Conservation (phyloP, 805 yeast species). For the Lipomyces starkeyi region DNA sequence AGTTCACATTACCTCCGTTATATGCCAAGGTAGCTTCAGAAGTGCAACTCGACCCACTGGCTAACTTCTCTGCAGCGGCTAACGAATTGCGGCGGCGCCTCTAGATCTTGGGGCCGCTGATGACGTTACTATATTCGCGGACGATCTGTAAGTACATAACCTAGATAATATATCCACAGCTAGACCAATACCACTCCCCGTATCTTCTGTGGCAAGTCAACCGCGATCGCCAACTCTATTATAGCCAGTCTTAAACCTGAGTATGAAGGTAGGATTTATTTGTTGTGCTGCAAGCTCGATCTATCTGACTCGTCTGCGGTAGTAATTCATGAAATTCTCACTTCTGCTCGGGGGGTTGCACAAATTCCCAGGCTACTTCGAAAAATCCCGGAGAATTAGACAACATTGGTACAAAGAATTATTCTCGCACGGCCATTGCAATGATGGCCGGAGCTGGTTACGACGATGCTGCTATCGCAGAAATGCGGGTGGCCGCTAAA, state of each 20-base stretch:
- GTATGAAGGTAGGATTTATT: not conserved
- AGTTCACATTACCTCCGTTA: too few species aligned
- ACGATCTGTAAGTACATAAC: too few species aligned
- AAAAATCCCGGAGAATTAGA: not conserved
- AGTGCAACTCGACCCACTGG: too few species aligned
- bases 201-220: too few species aligned
- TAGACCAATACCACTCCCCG: too few species aligned
- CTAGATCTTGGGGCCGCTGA: too few species aligned
- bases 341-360: not conserved
- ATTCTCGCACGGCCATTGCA: not conserved
- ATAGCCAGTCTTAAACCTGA: not conserved
- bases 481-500: not conserved
- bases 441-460: not conserved
- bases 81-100: too few species aligned
- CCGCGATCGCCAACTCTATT: conserved; percentile 17
- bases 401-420: not conserved
- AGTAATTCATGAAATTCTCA: not conserved
- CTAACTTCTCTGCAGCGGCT: too few species aligned
- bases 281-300: not conserved
- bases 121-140: too few species aligned
- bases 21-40: too few species aligned
- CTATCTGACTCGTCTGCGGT: not conserved
- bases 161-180: too few species aligned
- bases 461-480: not conserved
- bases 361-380: not conserved